These are phyloP conservation scores for Raffaelea albimanens DNA, from an alignment of 2,329 filamentous ascomycete species.

Conservation along the genomic window DNA sequence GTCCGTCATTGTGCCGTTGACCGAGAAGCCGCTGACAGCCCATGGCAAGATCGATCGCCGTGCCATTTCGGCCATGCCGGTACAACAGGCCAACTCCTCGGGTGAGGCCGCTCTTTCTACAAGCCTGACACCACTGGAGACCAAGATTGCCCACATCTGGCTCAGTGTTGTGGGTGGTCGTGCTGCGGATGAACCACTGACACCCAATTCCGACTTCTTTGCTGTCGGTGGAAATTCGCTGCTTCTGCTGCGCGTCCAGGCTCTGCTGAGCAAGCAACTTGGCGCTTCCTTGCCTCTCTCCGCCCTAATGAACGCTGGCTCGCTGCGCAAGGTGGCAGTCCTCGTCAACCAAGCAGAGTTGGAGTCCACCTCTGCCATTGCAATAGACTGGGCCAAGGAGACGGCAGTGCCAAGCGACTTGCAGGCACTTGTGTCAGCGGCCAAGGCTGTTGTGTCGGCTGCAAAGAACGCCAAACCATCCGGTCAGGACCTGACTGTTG, in stretches of 20 bases:
- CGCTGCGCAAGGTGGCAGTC: conserved; percentile 28
- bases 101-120: too few relatives aligned
- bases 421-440: too few relatives aligned
- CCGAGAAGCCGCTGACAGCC: background rate
- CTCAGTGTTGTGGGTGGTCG: too few relatives aligned
- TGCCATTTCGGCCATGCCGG: background rate
- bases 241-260: conserved; percentile 27
- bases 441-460: background rate
- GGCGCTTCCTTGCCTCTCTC: conserved; percentile 20
- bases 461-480: too few relatives aligned
- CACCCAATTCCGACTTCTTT: conserved; percentile 24
- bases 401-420: too few relatives aligned
- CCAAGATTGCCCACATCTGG: too few relatives aligned
- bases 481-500: conserved; percentile 13
- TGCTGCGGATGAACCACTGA: conserved; percentile 2
- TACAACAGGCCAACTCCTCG: background rate
- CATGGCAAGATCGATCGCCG: background rate
- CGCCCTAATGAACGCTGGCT: conserved; percentile 27
- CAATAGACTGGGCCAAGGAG: conserved; percentile 21
- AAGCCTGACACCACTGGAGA: too few relatives aligned
- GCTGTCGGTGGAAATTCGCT: conserved; percentile 11
- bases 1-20: background rate
- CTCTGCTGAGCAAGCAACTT: conserved; percentile 22
- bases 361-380: too few relatives aligned
- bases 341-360: too few relatives aligned